phyloP scores from a whole-genome alignment of 1,284 basidiomycete genomes.

The Sanguinoderma infundibulare region DNA sequence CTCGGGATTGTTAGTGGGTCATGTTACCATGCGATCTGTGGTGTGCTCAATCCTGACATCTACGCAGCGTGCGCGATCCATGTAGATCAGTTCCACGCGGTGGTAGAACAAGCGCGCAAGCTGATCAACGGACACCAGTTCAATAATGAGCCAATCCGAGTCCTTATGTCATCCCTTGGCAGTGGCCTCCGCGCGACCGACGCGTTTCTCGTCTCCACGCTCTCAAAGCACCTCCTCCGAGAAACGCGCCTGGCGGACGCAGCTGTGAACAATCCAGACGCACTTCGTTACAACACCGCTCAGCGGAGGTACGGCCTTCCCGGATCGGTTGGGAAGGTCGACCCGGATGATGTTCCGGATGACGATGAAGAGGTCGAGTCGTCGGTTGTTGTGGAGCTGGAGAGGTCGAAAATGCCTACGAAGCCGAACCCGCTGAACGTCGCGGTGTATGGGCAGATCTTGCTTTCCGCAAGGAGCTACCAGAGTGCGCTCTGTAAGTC shows the following conservation, averaged over 20 bases:
- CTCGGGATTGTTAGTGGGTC: conserved; percentile 72
- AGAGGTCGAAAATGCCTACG: conserved; percentile 52
- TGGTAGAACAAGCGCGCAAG: conserved; percentile 77
- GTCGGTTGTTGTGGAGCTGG: conserved; percentile 24
- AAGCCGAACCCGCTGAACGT: conserved; percentile 78
- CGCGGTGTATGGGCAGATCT: conserved; percentile 87
- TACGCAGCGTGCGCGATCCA: conserved; percentile 71
- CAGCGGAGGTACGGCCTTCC: conserved; percentile 54
- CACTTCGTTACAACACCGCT: conserved; percentile 59
- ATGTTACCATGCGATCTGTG: not conserved
- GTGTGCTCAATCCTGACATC: not conserved
- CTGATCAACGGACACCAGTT: conserved; percentile 74
- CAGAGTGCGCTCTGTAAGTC: conserved; percentile 89
- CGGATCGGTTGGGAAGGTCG: conserved; percentile 32
- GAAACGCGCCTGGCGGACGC: conserved; percentile 72
- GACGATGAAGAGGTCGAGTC: conserved; percentile 36
- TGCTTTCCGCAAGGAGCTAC: conserved; percentile 85
- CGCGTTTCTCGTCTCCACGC: conserved; percentile 73
- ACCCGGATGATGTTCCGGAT: conserved; percentile 41
- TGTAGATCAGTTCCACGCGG: conserved; percentile 56
- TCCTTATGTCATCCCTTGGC: conserved; percentile 73
- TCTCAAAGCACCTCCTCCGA: conserved; percentile 85
- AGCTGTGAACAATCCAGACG: conserved; percentile 63
- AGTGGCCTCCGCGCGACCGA: conserved; percentile 71
- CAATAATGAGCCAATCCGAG: conserved; percentile 81